Evolutionary conservation across 257 asterid species (phyloP), one percentile per base, ranked within the genome.

Genomic region (Solanum neorickii): DNA sequence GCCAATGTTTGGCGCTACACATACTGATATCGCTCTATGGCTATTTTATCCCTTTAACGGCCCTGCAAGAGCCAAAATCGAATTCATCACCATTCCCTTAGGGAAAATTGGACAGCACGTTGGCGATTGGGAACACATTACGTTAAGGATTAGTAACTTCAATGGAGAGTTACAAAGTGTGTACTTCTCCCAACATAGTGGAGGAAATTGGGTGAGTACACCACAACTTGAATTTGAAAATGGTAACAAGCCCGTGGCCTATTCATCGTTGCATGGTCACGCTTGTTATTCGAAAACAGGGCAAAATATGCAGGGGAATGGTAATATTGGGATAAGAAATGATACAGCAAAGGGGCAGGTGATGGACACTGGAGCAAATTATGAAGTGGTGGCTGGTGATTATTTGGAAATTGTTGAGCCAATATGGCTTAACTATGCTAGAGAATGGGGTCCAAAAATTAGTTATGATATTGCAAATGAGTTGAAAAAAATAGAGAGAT

Each of bases 91-190:
- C 27, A 65, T 96, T 1, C 13, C 91, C 0, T 78, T 96, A 1
- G 97, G 97, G 1, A 93, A 85, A 84, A 91, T 96, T 3, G 98
- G 99, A 0, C 91, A 96, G 65, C 99, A 96, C 25, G 90, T 94
- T 1, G 98, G 99, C 1, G 99, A 96, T 29, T 96, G 98, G 97
- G 99, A 96, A 68, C 99, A 96, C 84, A 91, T 94, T n/a, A 93
- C 98, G 2, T 68, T 95, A 39, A 92, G 99, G 73, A 90, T 96
- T 7, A 96, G 98, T 88, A 96, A 96, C 84, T 87, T 94, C 86
- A 88, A 93, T 75, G 99, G 99, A 37, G 96, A 92, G 92, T 72
- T 96, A 33, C 88, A 89, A 66, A 77, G 90, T 14, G 88, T 94
- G 31, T 96, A 93, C 66, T 95, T 93, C 88, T 90, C 96, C 5